Evolutionary conservation across 2,329 filamentous ascomycete species (phyloP), one percentile per base, ranked within the genome.

Genomic region (Botrytis cinerea): DNA sequence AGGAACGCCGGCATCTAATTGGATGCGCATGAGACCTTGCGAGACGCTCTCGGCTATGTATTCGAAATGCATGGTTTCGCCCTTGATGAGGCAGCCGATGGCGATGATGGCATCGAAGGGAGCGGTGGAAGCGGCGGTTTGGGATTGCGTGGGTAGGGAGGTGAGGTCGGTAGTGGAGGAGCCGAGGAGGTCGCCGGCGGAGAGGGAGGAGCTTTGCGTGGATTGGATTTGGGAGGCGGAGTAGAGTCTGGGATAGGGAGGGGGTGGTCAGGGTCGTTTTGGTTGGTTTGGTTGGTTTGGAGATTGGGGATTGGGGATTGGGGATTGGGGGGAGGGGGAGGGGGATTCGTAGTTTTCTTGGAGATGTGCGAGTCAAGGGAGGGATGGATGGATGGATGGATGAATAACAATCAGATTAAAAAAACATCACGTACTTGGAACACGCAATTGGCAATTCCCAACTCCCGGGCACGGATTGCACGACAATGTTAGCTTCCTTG

Each of bases 41-140:
- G 91, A 94, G 10, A 97, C 94, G 59, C 93, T 90, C 77, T 98
- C 96, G 60, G 95, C 89, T 79, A 99, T 99, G 85, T 99, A 98
- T 84, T 99, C 96, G 81, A 99, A 99, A 84, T 99, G 96, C 94
- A 98, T 98, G 10, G 96, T 98, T 84, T 97, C 93, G 82, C 96
- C 96, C 86, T 99, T 99, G 85, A 99, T 98, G 75, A 99, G 89
- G 73, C 97, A 95, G 73, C 96, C 96, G 78, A 99, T 93, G 71
- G 96, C 94, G 77, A 99, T 95, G 76, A 99, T 90, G 75, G 96
- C 96, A 81, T 98, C 95, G 80, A 98, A 98, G 32, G 94, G 89
- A 73, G 86, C 84, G 73, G 87, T 84, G 75, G 85, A 79, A n/a
- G 83, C 78, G 4, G 83, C 77, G 2, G 84, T 80, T 45, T 83